phyloP scores from a whole-genome alignment of 176 grass and related monocot species.

The Phoenix roebelenii region DNA sequence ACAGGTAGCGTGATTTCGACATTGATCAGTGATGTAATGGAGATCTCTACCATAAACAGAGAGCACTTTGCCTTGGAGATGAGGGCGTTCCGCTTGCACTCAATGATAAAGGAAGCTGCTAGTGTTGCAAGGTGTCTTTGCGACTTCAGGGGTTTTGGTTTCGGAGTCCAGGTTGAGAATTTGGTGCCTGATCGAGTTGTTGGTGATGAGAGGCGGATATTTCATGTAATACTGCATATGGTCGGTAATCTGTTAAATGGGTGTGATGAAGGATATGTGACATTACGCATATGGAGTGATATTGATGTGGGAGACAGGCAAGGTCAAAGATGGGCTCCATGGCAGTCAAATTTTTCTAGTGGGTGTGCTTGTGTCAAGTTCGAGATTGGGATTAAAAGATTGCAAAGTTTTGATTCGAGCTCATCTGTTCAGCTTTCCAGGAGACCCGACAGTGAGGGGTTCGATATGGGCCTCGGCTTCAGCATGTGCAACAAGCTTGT shows the following conservation, averaged over 20 bases:
- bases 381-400: conserved; percentile 54
- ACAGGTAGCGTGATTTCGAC: conserved; percentile 73
- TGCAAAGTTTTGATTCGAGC: conserved; percentile 13
- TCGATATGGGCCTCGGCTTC: conserved; percentile 74
- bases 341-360: conserved; percentile 60
- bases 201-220: conserved; percentile 85
- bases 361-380: conserved; percentile 78
- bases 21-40: conserved; percentile 77
- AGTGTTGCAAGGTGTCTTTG: conserved; percentile 68
- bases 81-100: conserved; percentile 58
- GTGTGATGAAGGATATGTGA: conserved; percentile 35
- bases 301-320: conserved; percentile 48
- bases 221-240: conserved; percentile 87
- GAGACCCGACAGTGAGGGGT: conserved; percentile 26
- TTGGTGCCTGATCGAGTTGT: conserved; percentile 54
- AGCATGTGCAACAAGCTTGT: conserved; percentile 80
- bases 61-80: conserved; percentile 66
- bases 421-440: conserved; percentile 22
- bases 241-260: conserved; percentile 55
- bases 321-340: conserved; percentile 53
- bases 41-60: conserved; percentile 47
- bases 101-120: conserved; percentile 67
- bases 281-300: conserved; percentile 47
- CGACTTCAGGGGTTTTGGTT: conserved; percentile 50
- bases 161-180: conserved; percentile 52